These are phyloP conservation scores for Elsinoe necatrix DNA, from an alignment of 2,329 filamentous ascomycete genomes.

Conservation along the genomic window DNA sequence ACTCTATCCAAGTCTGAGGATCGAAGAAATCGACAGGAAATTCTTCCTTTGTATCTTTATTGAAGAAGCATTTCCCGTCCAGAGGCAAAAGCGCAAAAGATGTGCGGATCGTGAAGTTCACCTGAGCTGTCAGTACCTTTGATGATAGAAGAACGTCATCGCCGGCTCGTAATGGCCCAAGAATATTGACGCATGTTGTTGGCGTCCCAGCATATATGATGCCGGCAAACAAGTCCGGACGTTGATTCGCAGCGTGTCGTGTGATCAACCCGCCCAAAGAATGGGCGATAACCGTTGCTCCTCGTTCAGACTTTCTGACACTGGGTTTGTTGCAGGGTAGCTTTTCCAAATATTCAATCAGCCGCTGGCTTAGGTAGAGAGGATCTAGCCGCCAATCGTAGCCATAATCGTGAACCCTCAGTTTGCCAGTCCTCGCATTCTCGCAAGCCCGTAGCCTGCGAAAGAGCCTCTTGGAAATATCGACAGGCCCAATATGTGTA, in stretches of 20 bases:
- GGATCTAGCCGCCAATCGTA: slow-evolving; percentile 93
- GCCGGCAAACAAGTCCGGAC: slow-evolving; percentile 76
- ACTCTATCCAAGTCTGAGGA: slow-evolving; percentile 67
- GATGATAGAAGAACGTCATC: slow-evolving; percentile 86
- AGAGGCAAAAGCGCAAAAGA: slow-evolving; percentile 79
- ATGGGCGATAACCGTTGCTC: slow-evolving; percentile 77
- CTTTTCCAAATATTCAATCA: slow-evolving; percentile 64
- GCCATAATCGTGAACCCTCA: slow-evolving; percentile 81
- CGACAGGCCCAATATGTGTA: slow-evolving; percentile 83
- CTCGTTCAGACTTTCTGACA: slow-evolving; percentile 47
- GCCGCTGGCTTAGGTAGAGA: slow-evolving; percentile 58
- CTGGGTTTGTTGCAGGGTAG: slow-evolving; percentile 64
- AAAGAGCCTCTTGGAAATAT: slow-evolving; percentile 75
- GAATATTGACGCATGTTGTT: slow-evolving; percentile 79
- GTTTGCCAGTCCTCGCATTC: slow-evolving; percentile 60
- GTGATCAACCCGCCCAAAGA: slow-evolving; percentile 82
- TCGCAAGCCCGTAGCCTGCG: slow-evolving; percentile 66
- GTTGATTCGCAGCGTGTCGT: slow-evolving; percentile 75
- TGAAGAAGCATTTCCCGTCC: slow-evolving; percentile 78
- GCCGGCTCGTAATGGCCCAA: slow-evolving; percentile 83
- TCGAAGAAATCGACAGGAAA: slow-evolving; percentile 82
- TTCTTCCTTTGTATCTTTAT: slow-evolving; percentile 69
- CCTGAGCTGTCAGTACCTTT: slow-evolving; percentile 80
- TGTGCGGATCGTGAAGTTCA: slow-evolving; percentile 85
- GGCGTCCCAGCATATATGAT: slow-evolving; percentile 81